These are phyloP conservation scores for Diospyros kaki DNA, from an alignment of 148 eudicot genomes.

Conservation along the genomic window DNA sequence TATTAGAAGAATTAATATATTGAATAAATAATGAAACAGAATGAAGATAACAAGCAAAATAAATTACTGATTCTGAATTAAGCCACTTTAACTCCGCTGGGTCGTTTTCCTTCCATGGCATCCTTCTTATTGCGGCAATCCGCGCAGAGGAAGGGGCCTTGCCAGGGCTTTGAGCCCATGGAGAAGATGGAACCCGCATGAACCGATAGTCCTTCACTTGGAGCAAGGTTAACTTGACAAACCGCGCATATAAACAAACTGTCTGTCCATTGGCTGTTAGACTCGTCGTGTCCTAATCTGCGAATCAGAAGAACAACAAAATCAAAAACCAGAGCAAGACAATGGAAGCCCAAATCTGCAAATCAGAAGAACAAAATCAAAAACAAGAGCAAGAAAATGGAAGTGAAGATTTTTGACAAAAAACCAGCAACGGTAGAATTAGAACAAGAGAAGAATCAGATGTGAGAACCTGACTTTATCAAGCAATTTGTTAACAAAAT, in stretches of 20 bases:
- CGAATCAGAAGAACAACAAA: slow-evolving; percentile 7
- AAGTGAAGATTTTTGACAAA: too few relatives aligned
- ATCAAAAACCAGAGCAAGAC: background rate
- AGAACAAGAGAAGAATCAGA: too few relatives aligned
- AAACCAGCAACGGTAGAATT: too few relatives aligned
- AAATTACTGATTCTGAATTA: slow-evolving; percentile 12
- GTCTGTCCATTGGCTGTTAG: slow-evolving; percentile 33
- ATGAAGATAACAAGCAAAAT: too few relatives aligned
- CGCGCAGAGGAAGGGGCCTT: slow-evolving; percentile 83
- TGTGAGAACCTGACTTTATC: too few relatives aligned
- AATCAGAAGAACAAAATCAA: background rate
- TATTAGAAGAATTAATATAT: too few relatives aligned
- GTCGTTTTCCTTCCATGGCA: slow-evolving; percentile 95
- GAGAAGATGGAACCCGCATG: slow-evolving; percentile 94
- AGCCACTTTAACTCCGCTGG: slow-evolving; percentile 66
- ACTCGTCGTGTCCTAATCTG: slow-evolving; percentile 70
- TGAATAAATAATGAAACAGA: too few relatives aligned
- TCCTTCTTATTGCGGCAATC: slow-evolving; percentile 84
- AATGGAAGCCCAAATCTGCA: slow-evolving; percentile 41
- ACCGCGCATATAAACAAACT: slow-evolving; percentile 65
- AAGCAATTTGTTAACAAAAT: too few relatives aligned
- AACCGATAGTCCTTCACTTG: slow-evolving; percentile 76
- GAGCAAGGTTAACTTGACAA: slow-evolving; percentile 76
- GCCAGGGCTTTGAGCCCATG: slow-evolving; percentile 78
- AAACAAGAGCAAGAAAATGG: background rate